Conservation (phyloP, 2,329 filamentous ascomycete genomes). For the Fusarium oligoseptatum region DNA sequence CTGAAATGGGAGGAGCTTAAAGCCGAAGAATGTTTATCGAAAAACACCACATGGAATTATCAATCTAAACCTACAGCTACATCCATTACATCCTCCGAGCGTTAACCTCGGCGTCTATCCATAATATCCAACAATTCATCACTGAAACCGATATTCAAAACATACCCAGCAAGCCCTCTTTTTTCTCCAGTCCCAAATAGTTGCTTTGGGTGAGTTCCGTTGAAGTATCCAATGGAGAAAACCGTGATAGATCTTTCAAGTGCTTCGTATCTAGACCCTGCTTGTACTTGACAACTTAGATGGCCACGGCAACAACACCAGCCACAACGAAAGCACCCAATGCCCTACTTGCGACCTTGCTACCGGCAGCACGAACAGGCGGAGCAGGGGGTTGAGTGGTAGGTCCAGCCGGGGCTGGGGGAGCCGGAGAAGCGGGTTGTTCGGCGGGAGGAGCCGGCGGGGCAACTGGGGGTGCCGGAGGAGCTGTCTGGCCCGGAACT, state of each 20-base stretch:
- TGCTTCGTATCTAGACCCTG: neutral
- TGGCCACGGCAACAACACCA: constrained; percentile 54
- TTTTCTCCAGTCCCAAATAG: neutral
- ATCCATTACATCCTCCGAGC: neutral
- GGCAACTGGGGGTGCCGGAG: neutral
- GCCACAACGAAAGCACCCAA: constrained; percentile 55
- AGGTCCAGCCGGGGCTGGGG: constrained; percentile 5
- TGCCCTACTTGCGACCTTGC: constrained; percentile 50
- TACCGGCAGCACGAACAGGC: constrained; percentile 53
- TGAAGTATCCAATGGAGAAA: neutral
- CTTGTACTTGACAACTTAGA: constrained; percentile 43
- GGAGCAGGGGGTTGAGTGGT: constrained; percentile 16
- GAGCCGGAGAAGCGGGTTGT: neutral
- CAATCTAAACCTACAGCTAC: neutral
- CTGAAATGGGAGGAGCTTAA: neutral
- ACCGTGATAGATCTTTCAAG: neutral
- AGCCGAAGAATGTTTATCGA: neutral
- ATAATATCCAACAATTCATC: neutral
- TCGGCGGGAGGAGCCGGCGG: neutral
- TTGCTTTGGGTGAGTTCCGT: neutral
- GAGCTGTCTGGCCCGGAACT: neutral
- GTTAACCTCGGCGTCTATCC: neutral
- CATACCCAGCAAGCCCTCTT: neutral
- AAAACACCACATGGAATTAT: neutral
- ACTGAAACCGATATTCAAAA: neutral